Percentiles rank a stretch among this genome's conserved stretches.
phyloP scores from a whole-genome alignment of 2,329 filamentous ascomycete genomes.

The Colletotrichum noveboracense region DNA sequence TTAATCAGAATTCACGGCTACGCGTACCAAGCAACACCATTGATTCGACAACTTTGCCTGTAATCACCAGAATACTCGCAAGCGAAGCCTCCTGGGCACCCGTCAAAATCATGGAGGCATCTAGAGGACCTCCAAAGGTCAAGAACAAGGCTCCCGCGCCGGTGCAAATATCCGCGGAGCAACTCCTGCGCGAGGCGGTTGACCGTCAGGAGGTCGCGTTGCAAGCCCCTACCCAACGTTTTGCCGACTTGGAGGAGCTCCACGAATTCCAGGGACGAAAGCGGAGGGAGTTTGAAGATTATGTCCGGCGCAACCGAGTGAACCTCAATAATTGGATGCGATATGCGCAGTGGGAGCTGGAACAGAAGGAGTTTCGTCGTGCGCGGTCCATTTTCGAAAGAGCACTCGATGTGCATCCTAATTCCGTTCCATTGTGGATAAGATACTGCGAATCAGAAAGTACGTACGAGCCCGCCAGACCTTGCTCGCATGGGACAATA shows the following conservation, averaged over 20 bases:
- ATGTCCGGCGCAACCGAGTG: constrained; percentile 91
- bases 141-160: constrained; percentile 98
- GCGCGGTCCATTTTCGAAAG: constrained; percentile 94
- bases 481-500: neutral
- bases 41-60: neutral
- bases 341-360: constrained; percentile 96
- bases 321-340: constrained; percentile 99
- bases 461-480: constrained; percentile 65
- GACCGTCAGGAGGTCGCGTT: constrained; percentile 90
- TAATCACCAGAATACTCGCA: neutral
- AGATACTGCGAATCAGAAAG: constrained; percentile 93
- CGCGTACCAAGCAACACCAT: neutral
- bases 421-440: constrained; percentile 86
- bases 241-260: constrained; percentile 95
- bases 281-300: constrained; percentile 96
- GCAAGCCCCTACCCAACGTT: constrained; percentile 91
- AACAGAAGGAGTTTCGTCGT: constrained; percentile 95
- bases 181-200: constrained; percentile 95
- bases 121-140: constrained; percentile 90
- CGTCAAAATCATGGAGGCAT: constrained; percentile 76
- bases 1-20: neutral
- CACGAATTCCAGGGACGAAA: constrained; percentile 98
- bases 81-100: neutral
- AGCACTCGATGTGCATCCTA: constrained; percentile 89
- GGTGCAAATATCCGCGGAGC: constrained; percentile 92